These are phyloP conservation scores for Meredithiella fracta DNA, from an alignment of 2,329 filamentous ascomycete species.

Conservation along the genomic window DNA sequence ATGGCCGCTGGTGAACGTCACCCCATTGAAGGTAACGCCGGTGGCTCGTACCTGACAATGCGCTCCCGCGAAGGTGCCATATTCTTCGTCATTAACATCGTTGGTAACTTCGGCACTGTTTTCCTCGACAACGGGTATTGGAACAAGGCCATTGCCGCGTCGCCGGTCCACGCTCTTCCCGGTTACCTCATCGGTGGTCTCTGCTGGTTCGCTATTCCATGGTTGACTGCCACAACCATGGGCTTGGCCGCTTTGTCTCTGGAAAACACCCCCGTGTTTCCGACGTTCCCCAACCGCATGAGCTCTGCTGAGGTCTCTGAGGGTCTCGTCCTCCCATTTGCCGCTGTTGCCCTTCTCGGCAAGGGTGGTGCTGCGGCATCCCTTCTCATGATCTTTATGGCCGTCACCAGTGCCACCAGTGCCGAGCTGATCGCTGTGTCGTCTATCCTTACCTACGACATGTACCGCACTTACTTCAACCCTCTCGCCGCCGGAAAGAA, in stretches of 20 bases:
- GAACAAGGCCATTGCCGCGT: slow-evolving; percentile 84
- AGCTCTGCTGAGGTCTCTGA: slow-evolving; percentile 57
- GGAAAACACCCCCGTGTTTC: slow-evolving; percentile 55
- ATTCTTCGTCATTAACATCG: slow-evolving; percentile 79
- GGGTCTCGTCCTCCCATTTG: slow-evolving; percentile 71
- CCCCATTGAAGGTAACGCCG: slow-evolving; percentile 63
- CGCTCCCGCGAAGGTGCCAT: slow-evolving; percentile 62
- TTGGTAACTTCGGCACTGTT: slow-evolving; percentile 70
- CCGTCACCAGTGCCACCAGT: slow-evolving; percentile 69
- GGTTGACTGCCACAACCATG: slow-evolving; percentile 78
- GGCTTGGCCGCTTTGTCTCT: slow-evolving; percentile 67
- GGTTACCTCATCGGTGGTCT: slow-evolving; percentile 79
- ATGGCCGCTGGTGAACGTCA: slow-evolving; percentile 50
- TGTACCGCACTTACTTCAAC: slow-evolving; percentile 77
- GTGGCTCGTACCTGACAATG: slow-evolving; percentile 80
- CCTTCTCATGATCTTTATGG: slow-evolving; percentile 74
- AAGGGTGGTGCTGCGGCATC: slow-evolving; percentile 65
- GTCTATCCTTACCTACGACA: slow-evolving; percentile 72
- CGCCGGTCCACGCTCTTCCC: slow-evolving; percentile 68
- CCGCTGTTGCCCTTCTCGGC: slow-evolving; percentile 67
- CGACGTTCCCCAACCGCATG: slow-evolving; percentile 59
- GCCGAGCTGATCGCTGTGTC: slow-evolving; percentile 77
- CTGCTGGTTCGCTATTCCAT: slow-evolving; percentile 85
- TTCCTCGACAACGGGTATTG: slow-evolving; percentile 83
- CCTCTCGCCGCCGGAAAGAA: slow-evolving; percentile 56